Evolutionary conservation across 768 basidiomycete genomes (phyloP), one percentile per base, ranked within the genome.

Genomic region (Cystobasidium tubakii): DNA sequence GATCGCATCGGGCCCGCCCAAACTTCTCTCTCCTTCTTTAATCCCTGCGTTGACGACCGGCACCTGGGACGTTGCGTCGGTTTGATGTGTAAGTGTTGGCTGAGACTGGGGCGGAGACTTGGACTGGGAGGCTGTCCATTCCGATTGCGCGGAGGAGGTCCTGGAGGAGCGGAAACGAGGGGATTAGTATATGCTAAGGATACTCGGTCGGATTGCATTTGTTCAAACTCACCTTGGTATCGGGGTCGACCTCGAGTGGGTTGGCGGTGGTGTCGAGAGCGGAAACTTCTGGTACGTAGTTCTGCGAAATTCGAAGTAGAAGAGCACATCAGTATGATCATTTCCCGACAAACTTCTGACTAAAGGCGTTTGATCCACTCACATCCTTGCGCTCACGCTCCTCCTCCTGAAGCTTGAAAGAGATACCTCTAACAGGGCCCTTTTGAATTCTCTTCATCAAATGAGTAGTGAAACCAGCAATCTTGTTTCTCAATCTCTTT

Each of bases 321-420:
- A n/a, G 15, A 29, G 42, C 17, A 12, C 27, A 12, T 53, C 63
- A 65, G 25, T 65, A 42, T 42, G 12, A 36, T 10, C 7, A 39
- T 39, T 15, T 39, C 39, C 39, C n/a, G n/a, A n/a, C n/a, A n/a
- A n/a, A n/a, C n/a, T n/a, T n/a, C n/a, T n/a, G n/a, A n/a, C n/a
- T n/a, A n/a, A n/a, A n/a, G n/a, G n/a, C 25, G 39, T 25, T 43
- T 7, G 66, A 17, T 7, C 0, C 1, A 46, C 86, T 97, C 94
- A 71, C 69, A 83, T 99, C 96, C 87, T 98, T 98, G 80, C 95
- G 85, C 84, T 99, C 96, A 76, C 96, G 87, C 85, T 99, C 96
- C 84, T 99, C 96, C 82, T 98, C 96, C 83, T 99, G 96, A 79
- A 99, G 90, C 84, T 97, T 96, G 92, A 98, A 99, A 72, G 96